These are phyloP conservation scores for Lactarius sp. DNA, from an alignment of 768 basidiomycete species.

Conservation along the genomic window DNA sequence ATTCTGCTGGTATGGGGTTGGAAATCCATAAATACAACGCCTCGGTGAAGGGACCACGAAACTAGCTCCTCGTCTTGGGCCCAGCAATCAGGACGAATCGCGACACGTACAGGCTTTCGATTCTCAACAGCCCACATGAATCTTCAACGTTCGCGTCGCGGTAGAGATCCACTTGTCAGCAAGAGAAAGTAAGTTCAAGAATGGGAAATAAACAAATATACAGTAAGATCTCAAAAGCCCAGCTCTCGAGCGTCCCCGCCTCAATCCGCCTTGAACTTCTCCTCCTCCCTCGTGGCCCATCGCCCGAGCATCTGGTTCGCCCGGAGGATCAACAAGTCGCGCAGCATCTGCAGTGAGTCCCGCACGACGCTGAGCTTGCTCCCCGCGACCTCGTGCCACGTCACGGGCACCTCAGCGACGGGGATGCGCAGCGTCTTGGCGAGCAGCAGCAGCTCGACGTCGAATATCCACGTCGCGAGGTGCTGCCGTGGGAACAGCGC, in stretches of 20 bases:
- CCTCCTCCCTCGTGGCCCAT: conserved; percentile 44
- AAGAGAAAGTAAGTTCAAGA: too few relatives aligned
- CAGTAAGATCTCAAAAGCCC: not conserved
- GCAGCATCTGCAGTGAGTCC: conserved; percentile 85
- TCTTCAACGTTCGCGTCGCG: too few relatives aligned
- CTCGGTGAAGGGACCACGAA: too few relatives aligned
- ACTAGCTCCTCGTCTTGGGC: too few relatives aligned
- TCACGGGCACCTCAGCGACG: conserved; percentile 79
- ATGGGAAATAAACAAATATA: not conserved
- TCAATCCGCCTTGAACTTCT: conserved; percentile 18
- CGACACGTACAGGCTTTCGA: too few relatives aligned
- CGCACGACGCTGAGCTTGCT: conserved; percentile 85
- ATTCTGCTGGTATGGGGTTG: too few relatives aligned
- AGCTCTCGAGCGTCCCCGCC: not conserved
- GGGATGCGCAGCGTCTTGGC: conserved; percentile 77
- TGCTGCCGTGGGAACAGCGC: conserved; percentile 85
- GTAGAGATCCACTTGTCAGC: too few relatives aligned
- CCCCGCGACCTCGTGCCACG: conserved; percentile 91
- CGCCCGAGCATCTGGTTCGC: conserved; percentile 75
- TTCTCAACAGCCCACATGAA: too few relatives aligned
- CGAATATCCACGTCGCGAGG: conserved; percentile 92
- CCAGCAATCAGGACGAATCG: too few relatives aligned
- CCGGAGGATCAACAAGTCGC: conserved; percentile 78
- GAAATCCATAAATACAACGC: too few relatives aligned
- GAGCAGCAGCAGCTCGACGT: conserved; percentile 86